Conservation (phyloP, 1,284 basidiomycete genomes). For the Mycosarcoma maydis region DNA sequence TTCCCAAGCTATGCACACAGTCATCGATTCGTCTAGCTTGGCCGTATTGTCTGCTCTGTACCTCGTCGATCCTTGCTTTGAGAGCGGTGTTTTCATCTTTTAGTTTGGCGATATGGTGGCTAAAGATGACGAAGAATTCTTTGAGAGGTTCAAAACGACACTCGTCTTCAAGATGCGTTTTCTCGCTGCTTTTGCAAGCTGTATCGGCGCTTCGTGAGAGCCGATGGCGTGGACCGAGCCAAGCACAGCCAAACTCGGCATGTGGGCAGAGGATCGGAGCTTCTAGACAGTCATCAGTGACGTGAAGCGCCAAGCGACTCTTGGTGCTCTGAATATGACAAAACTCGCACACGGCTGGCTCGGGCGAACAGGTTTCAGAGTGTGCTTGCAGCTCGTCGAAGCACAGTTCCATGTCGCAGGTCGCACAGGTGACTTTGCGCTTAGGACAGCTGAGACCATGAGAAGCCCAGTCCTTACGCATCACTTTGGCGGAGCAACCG, state of each 20-base stretch:
- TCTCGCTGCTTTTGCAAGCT: constrained; percentile 9
- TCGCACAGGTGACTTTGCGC: constrained; percentile 22
- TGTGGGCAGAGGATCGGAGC: constrained; percentile 34
- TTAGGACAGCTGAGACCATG: constrained; percentile 39
- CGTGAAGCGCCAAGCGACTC: constrained; percentile 28
- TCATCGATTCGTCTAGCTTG: constrained; percentile 30
- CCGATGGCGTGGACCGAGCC: constrained; percentile 35
- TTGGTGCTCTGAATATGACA: constrained; percentile 24
- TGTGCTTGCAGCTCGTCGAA: constrained; percentile 33
- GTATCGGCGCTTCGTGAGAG: constrained; percentile 3
- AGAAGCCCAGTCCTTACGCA: constrained; percentile 51
- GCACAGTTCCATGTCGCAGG: constrained; percentile 20
- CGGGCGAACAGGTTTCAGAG: constrained; percentile 26
- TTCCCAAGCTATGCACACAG: constrained; percentile 38
- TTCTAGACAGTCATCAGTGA: constrained; percentile 25
- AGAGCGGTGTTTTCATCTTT: constrained; percentile 35
- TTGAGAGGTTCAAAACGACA: constrained; percentile 47
- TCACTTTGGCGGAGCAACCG: constrained; percentile 48
- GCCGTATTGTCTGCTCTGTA: constrained; percentile 19
- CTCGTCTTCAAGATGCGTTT: constrained; percentile 23
- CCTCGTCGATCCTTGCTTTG: constrained; percentile 16
- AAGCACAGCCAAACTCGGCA: constrained; percentile 36
- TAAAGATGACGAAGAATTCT: constrained; percentile 35
- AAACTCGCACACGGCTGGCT: constrained; percentile 27
- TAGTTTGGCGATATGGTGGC: constrained; percentile 21